Evolutionary conservation across 140 eudicot species (phyloP).

Genomic region (Senecio squalidus): DNA sequence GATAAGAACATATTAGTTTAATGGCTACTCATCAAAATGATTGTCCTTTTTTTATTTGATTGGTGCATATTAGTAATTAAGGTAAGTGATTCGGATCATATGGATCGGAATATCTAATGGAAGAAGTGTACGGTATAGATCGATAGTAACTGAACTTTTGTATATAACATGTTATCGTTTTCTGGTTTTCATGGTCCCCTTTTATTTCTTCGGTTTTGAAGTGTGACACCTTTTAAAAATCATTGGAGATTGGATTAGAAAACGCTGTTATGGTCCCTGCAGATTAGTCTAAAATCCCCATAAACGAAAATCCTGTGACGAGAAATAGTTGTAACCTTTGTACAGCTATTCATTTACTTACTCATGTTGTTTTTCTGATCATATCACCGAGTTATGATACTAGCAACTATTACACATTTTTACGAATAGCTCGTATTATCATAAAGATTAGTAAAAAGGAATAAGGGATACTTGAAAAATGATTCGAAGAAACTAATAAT

Average conservation of each 20-base stretch:
- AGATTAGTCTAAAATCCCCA: no score
- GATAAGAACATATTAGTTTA: not conserved
- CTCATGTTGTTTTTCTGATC: no score
- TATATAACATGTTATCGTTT: not conserved
- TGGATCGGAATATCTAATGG: not conserved
- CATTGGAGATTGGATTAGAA: not conserved
- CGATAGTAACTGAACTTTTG: not conserved
- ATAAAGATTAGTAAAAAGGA: no score
- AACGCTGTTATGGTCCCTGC: conserved; percentile 4
- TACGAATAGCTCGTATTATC: no score
- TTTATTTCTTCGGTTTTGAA: not conserved
- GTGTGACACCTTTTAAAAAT: not conserved
- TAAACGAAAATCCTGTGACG: no score
- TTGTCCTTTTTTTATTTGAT: conserved; percentile 5
- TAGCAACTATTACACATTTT: no score
- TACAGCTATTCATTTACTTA: no score
- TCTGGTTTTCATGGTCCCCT: not conserved
- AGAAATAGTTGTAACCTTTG: no score
- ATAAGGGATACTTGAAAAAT: no score
- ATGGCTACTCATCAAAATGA: not conserved
- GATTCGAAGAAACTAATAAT: no score
- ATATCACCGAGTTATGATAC: no score
- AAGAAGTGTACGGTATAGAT: not conserved
- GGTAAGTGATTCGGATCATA: no score
- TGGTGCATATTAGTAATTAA: not conserved